A percentile compares a stretch with the other conserved stretches of the same genome.
Evolutionary conservation across 2,329 filamentous ascomycete species (phyloP).

Genomic region (Lasiodiplodia hormozganensis): DNA sequence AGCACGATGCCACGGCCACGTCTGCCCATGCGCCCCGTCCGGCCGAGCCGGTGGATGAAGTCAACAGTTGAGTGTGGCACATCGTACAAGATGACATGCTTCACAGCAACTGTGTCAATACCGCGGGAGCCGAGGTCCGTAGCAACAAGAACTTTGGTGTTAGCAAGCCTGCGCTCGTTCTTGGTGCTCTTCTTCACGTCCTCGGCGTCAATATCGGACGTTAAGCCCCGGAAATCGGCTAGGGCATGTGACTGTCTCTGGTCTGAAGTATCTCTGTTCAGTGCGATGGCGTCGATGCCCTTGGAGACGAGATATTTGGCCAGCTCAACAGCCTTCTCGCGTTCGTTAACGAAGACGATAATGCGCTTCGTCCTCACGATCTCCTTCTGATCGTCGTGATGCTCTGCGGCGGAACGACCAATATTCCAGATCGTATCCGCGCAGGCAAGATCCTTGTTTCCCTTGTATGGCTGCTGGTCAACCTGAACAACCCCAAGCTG

Average conservation of each 20-base stretch:
- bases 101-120: conserved; percentile 90
- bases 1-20: conserved; percentile 89
- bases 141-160: conserved; percentile 86
- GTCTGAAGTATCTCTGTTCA: conserved; percentile 84
- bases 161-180: conserved; percentile 2
- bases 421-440: conserved; percentile 95
- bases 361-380: conserved; percentile 76
- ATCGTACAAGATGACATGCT: conserved; percentile 92
- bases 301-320: conserved; percentile 80
- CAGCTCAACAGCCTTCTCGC: conserved; percentile 83
- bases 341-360: conserved; percentile 96
- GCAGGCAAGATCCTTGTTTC: conserved; percentile 91
- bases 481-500: conserved; percentile 94
- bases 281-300: conserved; percentile 84
- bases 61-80: conserved; percentile 98
- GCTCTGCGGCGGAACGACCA: conserved; percentile 70
- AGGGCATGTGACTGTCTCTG: conserved; percentile 79
- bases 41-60: conserved; percentile 93
- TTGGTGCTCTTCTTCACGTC: conserved; percentile 15
- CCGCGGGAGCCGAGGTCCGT: conserved; percentile 92
- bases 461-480: conserved; percentile 88
- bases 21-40: conserved; percentile 90
- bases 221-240: conserved; percentile 68
- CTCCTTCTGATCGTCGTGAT: conserved; percentile 51
- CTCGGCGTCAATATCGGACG: conserved; percentile 36